Base-by-base conservation (phyloP, 2,329 filamentous ascomycete species). In the Fusarium papillatum region DNA sequence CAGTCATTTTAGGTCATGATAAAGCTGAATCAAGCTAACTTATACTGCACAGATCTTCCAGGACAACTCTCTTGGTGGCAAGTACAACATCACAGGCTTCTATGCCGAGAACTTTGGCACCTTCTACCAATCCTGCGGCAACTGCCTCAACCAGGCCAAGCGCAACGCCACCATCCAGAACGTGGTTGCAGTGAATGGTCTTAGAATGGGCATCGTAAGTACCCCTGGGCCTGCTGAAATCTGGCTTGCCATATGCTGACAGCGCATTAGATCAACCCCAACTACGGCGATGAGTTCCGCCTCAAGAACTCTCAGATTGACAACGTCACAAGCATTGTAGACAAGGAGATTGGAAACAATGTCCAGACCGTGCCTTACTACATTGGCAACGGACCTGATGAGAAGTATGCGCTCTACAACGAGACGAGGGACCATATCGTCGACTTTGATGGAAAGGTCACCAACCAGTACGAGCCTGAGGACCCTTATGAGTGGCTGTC, bases 401-500 rank as follows among this genome's bases (percentile, higher is more conserved):
- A 81, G 64, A 79, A 77, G 38, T 81, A 81, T 29, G 80, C 80
- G 4, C 43, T 80, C 7, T 81, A 80, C 63, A 81, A 81, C 55
- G 70, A 74, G 24, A 81, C 80, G 1, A 73, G 78, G 9, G 80
- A 81, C 26, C 71, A 74, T 2, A 81, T 81, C 4, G 68, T 68
- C 13, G 79, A 78, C 43, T 81, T 75, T 38, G 72, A 80, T 9
- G 80, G 79, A 1, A 66, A 73, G 7, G 66, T 79, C 0, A 74
- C 69, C 10, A 76, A 77, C 38, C 61, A 62, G 0, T 81, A 81
- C 38, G 72, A 78, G 63, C 80, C 80, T 0, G 77, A 81, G 65
- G 78, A 81, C 6, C 89, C 91, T 14, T 93, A 83, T 79, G 87
- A 86, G 36, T 91, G 90, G 70, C 87, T 87, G 68, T 87, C 87